A percentile compares a stretch with the other conserved stretches of the same genome.
phyloP scores from a whole-genome alignment of 352 stramenopile species.

The Phytophthora cactorum region DNA sequence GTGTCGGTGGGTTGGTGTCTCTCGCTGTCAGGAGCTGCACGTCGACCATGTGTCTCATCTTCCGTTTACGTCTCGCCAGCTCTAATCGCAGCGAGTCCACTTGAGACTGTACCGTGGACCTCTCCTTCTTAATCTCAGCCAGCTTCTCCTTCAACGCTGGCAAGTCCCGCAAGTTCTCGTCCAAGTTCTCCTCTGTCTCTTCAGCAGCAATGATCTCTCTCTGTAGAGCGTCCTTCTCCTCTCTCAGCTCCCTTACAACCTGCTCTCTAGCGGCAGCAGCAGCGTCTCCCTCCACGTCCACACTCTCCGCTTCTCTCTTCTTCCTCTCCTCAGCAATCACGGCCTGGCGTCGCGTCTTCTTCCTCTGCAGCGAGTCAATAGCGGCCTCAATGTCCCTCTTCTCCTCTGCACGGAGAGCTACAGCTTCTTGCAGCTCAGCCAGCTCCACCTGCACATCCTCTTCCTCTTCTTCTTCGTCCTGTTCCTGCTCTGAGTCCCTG shows the following conservation, averaged over 20 bases:
- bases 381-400: slow-evolving; percentile 67
- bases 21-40: slow-evolving; percentile 56
- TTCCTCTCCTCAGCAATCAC: slow-evolving; percentile 12
- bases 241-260: slow-evolving; percentile 45
- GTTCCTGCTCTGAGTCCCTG: slow-evolving; percentile 5
- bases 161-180: slow-evolving; percentile 46
- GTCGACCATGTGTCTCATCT: slow-evolving; percentile 77
- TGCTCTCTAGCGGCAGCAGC: slow-evolving; percentile 25
- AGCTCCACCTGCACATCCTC: slow-evolving; percentile 30
- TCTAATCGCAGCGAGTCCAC: slow-evolving; percentile 52
- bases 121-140: slow-evolving; percentile 31
- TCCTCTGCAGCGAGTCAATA: slow-evolving; percentile 55
- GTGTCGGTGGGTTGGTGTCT: slow-evolving; percentile 49
- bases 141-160: slow-evolving; percentile 46
- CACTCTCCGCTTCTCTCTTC: slow-evolving; percentile 8
- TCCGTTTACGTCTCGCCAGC: slow-evolving; percentile 52
- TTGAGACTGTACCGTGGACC: slow-evolving; percentile 29
- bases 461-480: slow-evolving; percentile 27
- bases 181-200: slow-evolving; percentile 43
- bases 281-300: slow-evolving; percentile 30
- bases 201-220: slow-evolving; percentile 54
- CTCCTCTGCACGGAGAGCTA: slow-evolving; percentile 63
- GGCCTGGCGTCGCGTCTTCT: slow-evolving; percentile 30
- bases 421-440: slow-evolving; percentile 45
- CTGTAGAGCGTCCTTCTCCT: slow-evolving; percentile 55